These are phyloP conservation scores for Leccinum imitatum DNA, from an alignment of 768 basidiomycete species.

Conservation along the genomic window DNA sequence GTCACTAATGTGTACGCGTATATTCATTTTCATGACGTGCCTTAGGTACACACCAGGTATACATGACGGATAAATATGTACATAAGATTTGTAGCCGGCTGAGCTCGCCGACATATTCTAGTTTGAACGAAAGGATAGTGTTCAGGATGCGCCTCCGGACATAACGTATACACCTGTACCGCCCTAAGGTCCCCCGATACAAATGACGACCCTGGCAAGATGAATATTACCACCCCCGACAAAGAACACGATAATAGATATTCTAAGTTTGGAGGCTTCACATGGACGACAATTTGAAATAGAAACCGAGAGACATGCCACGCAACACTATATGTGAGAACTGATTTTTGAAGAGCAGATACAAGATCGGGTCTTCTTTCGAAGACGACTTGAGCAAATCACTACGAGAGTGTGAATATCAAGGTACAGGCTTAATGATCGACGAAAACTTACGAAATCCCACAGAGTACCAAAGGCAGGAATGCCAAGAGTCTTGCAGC, in stretches of 20 bases:
- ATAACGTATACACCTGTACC: constrained; percentile 5
- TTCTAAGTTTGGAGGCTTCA: constrained; percentile 1
- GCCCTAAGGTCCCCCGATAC: not conserved
- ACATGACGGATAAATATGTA: constrained; percentile 3
- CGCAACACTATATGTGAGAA: constrained; percentile 5
- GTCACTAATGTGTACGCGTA: too few relatives aligned
- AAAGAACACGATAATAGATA: not conserved
- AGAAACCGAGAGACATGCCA: constrained; percentile 4
- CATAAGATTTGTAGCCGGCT: constrained; percentile 1
- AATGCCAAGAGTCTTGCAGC: constrained; percentile 68
- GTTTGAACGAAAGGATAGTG: constrained; percentile 3
- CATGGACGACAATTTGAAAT: constrained; percentile 10
- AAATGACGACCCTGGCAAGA: constrained; percentile 2
- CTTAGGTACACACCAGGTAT: not conserved
- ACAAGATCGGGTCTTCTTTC: not conserved
- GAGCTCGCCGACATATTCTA: constrained; percentile 13
- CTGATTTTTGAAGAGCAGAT: not conserved
- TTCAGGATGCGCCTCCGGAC: constrained; percentile 3
- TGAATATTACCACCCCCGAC: constrained; percentile 4
- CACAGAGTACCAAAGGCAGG: constrained; percentile 70
- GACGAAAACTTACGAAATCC: constrained; percentile 51
- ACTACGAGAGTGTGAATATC: constrained; percentile 19
- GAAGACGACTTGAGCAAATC: constrained; percentile 8
- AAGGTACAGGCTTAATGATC: constrained; percentile 4
- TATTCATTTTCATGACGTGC: too few relatives aligned